Percentiles rank a stretch among this genome's conserved stretches.
Evolutionary conservation across 495 filamentous ascomycete species (phyloP).

Genomic region (Bacidia rubella): DNA sequence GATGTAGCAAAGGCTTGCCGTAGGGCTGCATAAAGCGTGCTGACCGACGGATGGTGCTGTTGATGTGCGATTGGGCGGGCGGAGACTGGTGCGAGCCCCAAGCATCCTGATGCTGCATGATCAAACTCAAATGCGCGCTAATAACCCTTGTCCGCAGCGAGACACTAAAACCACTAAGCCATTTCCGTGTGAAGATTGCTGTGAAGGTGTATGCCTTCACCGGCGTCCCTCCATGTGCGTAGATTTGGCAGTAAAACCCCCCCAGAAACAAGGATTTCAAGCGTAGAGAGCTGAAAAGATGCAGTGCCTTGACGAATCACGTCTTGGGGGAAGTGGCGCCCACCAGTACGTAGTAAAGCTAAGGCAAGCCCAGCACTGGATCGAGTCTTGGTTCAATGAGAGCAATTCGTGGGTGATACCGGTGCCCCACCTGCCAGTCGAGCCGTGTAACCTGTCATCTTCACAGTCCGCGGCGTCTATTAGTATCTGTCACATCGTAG

Average conservation of each 20-base stretch:
- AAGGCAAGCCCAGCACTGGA: neutral
- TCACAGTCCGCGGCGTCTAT: neutral
- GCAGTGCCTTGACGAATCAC: neutral
- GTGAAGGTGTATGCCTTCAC: neutral
- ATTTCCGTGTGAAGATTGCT: too few species aligned
- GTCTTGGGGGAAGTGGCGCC: neutral
- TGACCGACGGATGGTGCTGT: too few species aligned
- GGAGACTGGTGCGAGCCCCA: too few species aligned
- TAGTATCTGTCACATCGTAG: neutral
- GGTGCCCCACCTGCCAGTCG: neutral
- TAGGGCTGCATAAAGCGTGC: neutral
- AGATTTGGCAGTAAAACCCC: neutral
- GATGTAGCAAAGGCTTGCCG: neutral
- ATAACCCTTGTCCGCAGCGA: too few species aligned
- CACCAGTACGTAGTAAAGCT: neutral
- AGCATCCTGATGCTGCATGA: too few species aligned
- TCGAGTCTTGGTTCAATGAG: neutral
- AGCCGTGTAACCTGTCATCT: neutral
- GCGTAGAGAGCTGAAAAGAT: neutral
- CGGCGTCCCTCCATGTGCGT: neutral
- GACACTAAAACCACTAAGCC: too few species aligned
- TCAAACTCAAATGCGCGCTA: too few species aligned
- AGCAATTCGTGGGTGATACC: neutral
- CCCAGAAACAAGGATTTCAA: neutral
- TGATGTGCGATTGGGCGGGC: too few species aligned